phyloP scores from a whole-genome alignment of 2,329 filamentous ascomycete genomes.

The Conoideocrella luteorostrata region DNA sequence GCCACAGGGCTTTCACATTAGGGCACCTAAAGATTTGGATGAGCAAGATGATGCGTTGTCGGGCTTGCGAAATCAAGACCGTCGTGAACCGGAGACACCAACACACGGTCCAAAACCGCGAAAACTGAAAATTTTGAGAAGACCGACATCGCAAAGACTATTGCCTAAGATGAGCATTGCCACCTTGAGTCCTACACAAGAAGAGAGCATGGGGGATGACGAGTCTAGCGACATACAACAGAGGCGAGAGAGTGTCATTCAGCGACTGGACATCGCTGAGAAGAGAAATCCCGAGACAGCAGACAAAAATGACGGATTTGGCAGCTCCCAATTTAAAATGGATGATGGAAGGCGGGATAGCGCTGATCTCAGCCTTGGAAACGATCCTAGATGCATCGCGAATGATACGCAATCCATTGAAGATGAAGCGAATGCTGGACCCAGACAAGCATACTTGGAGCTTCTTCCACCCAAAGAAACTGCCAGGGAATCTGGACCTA shows the following conservation, averaged over 20 bases:
- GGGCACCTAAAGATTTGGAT: background rate
- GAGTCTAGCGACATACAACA: conserved; percentile 3
- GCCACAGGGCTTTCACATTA: background rate
- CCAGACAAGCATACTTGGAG: too few species aligned
- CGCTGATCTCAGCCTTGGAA: too few species aligned
- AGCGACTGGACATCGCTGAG: conserved; percentile 5
- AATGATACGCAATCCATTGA: too few species aligned
- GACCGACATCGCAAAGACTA: conserved; percentile 16
- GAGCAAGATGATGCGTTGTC: background rate
- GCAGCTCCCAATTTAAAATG: background rate
- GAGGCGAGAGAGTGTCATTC: conserved; percentile 1
- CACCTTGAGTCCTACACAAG: conserved; percentile 24
- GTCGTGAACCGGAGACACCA: conserved; percentile 32
- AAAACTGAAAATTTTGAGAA: conserved; percentile 16
- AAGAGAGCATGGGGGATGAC: conserved; percentile 21
- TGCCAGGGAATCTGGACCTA: too few species aligned
- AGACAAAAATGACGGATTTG: background rate
- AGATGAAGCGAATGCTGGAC: too few species aligned
- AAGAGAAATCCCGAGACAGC: background rate
- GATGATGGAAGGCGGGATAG: background rate
- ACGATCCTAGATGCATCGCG: too few species aligned
- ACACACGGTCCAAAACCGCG: conserved; percentile 18
- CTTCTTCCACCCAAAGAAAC: too few species aligned
- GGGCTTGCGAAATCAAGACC: conserved; percentile 17
- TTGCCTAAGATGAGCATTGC: conserved; percentile 16